Conservation (phyloP, 257 asterid species). For the Leonotis leonurus region DNA sequence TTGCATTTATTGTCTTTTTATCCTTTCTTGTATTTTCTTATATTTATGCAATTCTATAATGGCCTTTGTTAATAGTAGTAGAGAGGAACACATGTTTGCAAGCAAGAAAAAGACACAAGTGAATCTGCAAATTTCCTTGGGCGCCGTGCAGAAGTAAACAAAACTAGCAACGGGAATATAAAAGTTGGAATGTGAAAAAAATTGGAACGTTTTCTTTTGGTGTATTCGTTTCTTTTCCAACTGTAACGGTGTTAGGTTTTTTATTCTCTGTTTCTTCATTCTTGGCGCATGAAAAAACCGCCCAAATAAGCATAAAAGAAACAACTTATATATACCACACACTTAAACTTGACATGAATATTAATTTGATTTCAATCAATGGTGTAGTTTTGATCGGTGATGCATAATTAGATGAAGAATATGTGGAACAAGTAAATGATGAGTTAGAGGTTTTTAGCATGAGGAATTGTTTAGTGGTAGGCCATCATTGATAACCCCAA, state of each 20-base stretch:
- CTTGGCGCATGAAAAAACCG: not conserved
- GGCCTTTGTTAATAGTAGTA: not conserved
- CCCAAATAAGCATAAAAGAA: too few species aligned
- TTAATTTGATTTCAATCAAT: too few species aligned
- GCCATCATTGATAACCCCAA: conserved; percentile 38
- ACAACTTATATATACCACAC: too few species aligned
- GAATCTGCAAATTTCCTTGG: conserved; percentile 51
- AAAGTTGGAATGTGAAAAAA: too few species aligned
- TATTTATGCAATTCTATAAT: not conserved
- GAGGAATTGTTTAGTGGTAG: too few species aligned
- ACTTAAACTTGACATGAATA: too few species aligned
- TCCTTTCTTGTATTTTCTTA: too few species aligned
- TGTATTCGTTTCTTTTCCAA: conserved; percentile 8
- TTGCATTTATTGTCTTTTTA: not conserved
- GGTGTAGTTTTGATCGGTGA: too few species aligned
- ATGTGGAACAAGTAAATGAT: conserved; percentile 20
- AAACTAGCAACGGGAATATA: conserved; percentile 19
- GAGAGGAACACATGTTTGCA: conserved; percentile 15
- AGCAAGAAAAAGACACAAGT: conserved; percentile 16
- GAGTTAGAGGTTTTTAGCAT: too few species aligned
- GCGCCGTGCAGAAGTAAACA: conserved; percentile 34
- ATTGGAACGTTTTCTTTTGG: conserved; percentile 29
- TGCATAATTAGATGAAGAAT: too few species aligned
- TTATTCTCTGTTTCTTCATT: conserved; percentile 4
- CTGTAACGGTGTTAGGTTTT: not conserved